phyloP scores from a whole-genome alignment of 169 alveolate genomes.

The Eimeria necatrix region DNA sequence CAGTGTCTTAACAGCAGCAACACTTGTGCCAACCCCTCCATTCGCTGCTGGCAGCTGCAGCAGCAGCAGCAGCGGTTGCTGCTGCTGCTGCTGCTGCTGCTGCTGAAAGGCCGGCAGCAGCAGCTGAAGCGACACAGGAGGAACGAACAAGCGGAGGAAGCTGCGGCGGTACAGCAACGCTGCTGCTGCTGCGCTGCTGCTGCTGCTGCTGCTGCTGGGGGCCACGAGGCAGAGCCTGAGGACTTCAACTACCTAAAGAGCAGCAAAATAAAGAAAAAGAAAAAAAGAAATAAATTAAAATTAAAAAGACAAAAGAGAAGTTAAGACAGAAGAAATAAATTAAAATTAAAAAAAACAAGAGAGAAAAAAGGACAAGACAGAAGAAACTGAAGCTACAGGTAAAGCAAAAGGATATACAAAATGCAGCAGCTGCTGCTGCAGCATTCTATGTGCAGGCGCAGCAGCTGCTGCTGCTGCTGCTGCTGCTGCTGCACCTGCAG shows the following conservation, averaged over 20 bases:
- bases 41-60: conserved; percentile 36
- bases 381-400: background rate
- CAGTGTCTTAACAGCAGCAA: conserved; percentile 33
- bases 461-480: conserved; percentile 11
- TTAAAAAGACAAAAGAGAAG: background rate
- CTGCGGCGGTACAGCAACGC: conserved; percentile 62
- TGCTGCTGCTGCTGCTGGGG: conserved; percentile 67
- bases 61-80: background rate
- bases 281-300: background rate
- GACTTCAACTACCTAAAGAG: conserved; percentile 28
- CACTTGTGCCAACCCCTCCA: conserved; percentile 20
- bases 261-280: background rate
- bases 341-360: background rate
- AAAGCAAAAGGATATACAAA: background rate
- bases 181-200: conserved; percentile 51
- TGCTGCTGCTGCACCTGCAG: background rate
- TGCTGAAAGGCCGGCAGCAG: background rate
- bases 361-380: background rate
- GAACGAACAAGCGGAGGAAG: conserved; percentile 54
- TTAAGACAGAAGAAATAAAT: background rate
- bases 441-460: background rate
- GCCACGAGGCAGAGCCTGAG: conserved; percentile 56
- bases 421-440: conserved; percentile 54
- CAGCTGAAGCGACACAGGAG: conserved; percentile 35
- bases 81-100: conserved; percentile 36